Evolutionary conservation across 306 rosid species (phyloP).

Genomic region (barrel medic (Medicago truncatula)): MtrunA17r5.0-ANR NC_053042.1:14321001-14321500

Average conservation of each 20-base stretch:
- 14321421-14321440: conserved; percentile 46
- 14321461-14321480: too few species aligned
- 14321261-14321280: conserved; percentile 54
- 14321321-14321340: neutral
- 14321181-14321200: neutral
- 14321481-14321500: too few species aligned
- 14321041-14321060: neutral
- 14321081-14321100: neutral
- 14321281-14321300: neutral
- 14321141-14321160: neutral
- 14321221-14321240: conserved; percentile 50
- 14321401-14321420: conserved; percentile 75
- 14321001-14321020: neutral
- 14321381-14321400: conserved; percentile 66
- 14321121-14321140: neutral
- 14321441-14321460: conserved; percentile 4
- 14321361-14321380: too few species aligned
- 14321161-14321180: neutral
- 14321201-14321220: conserved; percentile 29
- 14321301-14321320: neutral
- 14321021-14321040: neutral
- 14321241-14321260: too few species aligned
- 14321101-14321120: neutral
- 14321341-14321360: too few species aligned
- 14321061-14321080: neutral